Evolutionary conservation across 345 rosid species (phyloP), one percentile per base, ranked within the genome.

Genomic region (Mallotus nudiflorus): DNA sequence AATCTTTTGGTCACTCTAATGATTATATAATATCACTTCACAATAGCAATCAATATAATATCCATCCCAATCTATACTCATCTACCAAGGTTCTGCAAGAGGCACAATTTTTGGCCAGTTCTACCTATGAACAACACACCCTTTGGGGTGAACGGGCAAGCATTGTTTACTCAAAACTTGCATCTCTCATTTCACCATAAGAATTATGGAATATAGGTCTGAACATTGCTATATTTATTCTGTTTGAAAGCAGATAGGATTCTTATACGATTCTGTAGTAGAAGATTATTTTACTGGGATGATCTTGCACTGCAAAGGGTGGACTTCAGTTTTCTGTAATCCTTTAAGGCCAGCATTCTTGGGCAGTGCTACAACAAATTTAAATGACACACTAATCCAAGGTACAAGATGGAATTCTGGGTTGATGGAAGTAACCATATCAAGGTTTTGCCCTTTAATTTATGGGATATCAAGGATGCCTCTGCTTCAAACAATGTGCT

Each of bases 241-340:
- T 18, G 20, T 15, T 37, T 62, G 29, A 61, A 35, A 54, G 55
- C 78, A 76, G 83, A 52, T 80, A 8, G 81, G 73, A 28, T 80
- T 69, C 37, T 18, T 52, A 11, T 73, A 76, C 35, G n/a, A 59
- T 2, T 61, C 78, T 5, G n/a, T 76, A 7, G 20, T 69, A 9
- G 81, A 80, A 67, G 83, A 80, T 70, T 76, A 58, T 56, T 76
- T 76, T 11, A 66, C 76, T 1, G 78, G 80, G 25, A 73, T 80
- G 40, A 46, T 24, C 2, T 58, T 80, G 28, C 81, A 80, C 29
- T 69, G 75, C 46, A 60, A 73, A 58, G 76, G 78, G 10, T 73
- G 80, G 80, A 76, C 28, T 35, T 80, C 83, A 1, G 31, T 76
- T 11, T 46, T 53, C 7, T 66, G 74, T 9, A 48, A 62, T 35